These are phyloP conservation scores for Lentinula novae-zelandiae DNA, from an alignment of 1,284 basidiomycete species.

Conservation along the genomic window DNA sequence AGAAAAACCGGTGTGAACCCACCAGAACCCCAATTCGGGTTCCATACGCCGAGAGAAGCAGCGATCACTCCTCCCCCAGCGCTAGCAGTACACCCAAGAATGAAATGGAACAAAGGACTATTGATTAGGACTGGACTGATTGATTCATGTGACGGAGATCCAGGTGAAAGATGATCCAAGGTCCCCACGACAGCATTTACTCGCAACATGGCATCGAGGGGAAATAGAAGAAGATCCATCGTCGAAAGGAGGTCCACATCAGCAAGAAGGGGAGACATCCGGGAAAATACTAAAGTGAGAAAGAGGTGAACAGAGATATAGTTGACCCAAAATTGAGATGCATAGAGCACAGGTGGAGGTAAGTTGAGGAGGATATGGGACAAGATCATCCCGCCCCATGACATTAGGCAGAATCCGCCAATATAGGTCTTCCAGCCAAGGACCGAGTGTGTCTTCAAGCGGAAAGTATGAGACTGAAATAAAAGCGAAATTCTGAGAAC, in stretches of 20 bases:
- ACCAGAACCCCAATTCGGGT: constrained; percentile 34
- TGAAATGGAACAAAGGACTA: constrained; percentile 38
- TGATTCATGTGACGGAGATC: background rate
- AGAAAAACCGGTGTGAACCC: constrained; percentile 36
- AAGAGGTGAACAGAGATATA: constrained; percentile 41
- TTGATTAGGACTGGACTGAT: constrained; percentile 29
- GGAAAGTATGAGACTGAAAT: constrained; percentile 16
- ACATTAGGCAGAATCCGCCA: constrained; percentile 42
- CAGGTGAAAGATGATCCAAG: constrained; percentile 27
- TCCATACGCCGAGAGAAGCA: constrained; percentile 38
- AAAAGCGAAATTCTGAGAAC: constrained; percentile 14
- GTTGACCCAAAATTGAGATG: constrained; percentile 38
- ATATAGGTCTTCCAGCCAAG: constrained; percentile 38
- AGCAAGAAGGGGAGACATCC: constrained; percentile 30
- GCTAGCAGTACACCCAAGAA: constrained; percentile 40
- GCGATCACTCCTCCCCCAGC: constrained; percentile 38
- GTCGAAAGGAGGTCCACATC: background rate
- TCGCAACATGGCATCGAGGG: constrained; percentile 43
- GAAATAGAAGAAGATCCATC: constrained; percentile 41
- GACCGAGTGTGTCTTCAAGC: constrained; percentile 11
- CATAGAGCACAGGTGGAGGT: constrained; percentile 43
- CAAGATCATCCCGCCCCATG: constrained; percentile 43
- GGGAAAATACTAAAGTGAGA: constrained; percentile 35
- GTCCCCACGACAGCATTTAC: constrained; percentile 33
- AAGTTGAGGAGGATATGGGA: constrained; percentile 38